phyloP scores from a whole-genome alignment of 2,329 filamentous ascomycete genomes.

The Clonostachys sp. region DNA sequence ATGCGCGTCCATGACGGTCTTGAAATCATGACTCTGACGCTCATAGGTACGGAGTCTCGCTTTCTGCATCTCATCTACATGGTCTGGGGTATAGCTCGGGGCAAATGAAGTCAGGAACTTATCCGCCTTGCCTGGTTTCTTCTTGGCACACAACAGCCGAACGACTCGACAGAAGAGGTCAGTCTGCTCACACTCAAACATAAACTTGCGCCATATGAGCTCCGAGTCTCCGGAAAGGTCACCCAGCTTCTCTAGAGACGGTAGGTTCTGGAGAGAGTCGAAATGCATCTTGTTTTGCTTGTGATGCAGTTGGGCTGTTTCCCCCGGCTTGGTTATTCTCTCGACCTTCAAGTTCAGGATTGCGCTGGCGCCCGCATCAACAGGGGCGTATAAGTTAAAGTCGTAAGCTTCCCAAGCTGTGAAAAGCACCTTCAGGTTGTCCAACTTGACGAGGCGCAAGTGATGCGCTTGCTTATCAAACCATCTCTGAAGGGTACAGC shows the following conservation, averaged over 20 bases:
- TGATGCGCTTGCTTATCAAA: conserved; percentile 24
- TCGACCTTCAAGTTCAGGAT: neutral
- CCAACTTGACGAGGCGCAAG: conserved; percentile 11
- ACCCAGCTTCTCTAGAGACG: conserved; percentile 12
- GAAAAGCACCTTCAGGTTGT: conserved; percentile 13
- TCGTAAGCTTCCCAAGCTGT: conserved; percentile 11
- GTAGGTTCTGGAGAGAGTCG: conserved; percentile 21
- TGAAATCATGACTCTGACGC: too few species aligned
- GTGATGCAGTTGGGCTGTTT: neutral
- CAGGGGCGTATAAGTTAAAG: conserved; percentile 24
- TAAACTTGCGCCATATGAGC: neutral
- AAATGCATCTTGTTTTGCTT: conserved; percentile 10
- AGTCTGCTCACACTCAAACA: neutral
- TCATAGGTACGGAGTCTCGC: too few species aligned
- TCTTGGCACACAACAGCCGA: neutral
- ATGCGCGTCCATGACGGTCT: too few species aligned
- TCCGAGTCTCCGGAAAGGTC: neutral
- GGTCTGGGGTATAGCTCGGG: too few species aligned
- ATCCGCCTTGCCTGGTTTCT: too few species aligned
- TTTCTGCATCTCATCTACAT: too few species aligned
- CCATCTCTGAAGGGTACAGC: conserved; percentile 15
- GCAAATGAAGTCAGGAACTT: too few species aligned
- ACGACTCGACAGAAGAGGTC: neutral
- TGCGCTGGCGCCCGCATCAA: neutral
- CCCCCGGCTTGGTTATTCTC: neutral